Conservation (phyloP, 192 early-diverging fungal genomes). For the Coemansia sp. region DNA sequence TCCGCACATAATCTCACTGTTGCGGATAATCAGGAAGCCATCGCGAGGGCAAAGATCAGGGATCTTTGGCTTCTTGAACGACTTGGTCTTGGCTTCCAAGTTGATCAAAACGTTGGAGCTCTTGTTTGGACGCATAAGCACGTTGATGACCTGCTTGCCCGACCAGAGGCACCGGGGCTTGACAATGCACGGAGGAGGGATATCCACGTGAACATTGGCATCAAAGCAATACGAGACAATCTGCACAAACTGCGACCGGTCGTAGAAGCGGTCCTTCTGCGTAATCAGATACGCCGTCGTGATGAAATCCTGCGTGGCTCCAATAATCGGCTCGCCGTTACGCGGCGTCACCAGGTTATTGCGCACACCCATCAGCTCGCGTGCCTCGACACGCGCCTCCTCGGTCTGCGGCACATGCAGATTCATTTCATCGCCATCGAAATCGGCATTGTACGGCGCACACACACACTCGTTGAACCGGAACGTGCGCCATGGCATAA, state of each 20-base stretch:
- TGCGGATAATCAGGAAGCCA: constrained; percentile 85
- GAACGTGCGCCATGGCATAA: constrained; percentile 96
- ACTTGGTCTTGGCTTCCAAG: constrained; percentile 84
- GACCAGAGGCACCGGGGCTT: constrained; percentile 94
- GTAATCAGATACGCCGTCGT: constrained; percentile 93
- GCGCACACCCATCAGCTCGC: constrained; percentile 93
- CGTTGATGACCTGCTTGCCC: constrained; percentile 92
- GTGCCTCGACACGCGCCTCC: constrained; percentile 94
- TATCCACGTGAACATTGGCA: constrained; percentile 75
- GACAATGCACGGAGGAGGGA: constrained; percentile 89
- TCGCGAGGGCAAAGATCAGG: constrained; percentile 86
- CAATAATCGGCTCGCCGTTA: constrained; percentile 97
- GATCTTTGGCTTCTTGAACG: constrained; percentile 57
- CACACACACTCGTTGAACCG: constrained; percentile 99
- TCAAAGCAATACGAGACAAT: constrained; percentile 92
- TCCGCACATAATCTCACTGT: constrained; percentile 95
- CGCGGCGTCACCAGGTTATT: constrained; percentile 97
- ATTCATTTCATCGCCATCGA: constrained; percentile 99
- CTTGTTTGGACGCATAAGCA: constrained; percentile 84
- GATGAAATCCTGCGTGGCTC: constrained; percentile 99
- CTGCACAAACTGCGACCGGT: constrained; percentile 88
- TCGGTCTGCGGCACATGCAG: constrained; percentile 99
- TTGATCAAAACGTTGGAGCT: constrained; percentile 70
- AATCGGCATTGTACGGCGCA: constrained; percentile 99
- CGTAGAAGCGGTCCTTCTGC: constrained; percentile 92